A percentile compares a stretch with the other conserved stretches of the same genome.
These are phyloP conservation scores for Telopea speciosissima DNA, from an alignment of 177 flowering plant species.

Conservation along the genomic window DNA sequence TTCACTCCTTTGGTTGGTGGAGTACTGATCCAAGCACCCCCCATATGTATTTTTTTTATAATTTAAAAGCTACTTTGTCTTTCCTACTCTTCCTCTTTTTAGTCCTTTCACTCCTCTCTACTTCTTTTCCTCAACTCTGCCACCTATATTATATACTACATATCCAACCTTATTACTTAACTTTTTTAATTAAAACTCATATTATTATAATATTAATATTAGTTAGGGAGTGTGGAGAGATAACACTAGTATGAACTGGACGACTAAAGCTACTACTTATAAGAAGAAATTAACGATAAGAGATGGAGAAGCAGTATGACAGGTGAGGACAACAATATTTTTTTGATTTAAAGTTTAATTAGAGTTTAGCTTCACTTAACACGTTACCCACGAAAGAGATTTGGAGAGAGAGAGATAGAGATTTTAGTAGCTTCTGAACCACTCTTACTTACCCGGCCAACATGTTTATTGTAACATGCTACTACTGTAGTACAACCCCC, in stretches of 20 bases:
- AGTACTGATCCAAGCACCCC: background rate
- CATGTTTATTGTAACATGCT: constrained; percentile 20
- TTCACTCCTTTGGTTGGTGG: background rate
- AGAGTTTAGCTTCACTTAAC: constrained; percentile 7
- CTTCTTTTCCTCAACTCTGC: background rate
- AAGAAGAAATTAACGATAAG: background rate
- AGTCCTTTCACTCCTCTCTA: background rate
- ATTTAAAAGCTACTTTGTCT: background rate
- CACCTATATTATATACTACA: background rate
- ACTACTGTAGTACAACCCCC: no score
- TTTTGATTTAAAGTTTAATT: no score
- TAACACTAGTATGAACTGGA: background rate
- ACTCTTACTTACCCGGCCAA: constrained; percentile 25
- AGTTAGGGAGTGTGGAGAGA: background rate
- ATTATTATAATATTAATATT: background rate
- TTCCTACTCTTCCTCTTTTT: constrained; percentile 9
- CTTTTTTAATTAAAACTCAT: background rate
- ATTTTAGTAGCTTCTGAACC: constrained; percentile 22
- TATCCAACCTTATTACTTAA: background rate
- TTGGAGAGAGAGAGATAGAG: constrained; percentile 7
- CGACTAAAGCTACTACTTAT: no score
- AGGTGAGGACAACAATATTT: background rate
- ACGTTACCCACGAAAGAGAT: constrained; percentile 14
- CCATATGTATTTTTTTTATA: no score
- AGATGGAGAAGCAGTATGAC: constrained; percentile 3